Base-by-base conservation (phyloP, 78 protist genomes). In the Dictyostelium discoideum region DNA sequence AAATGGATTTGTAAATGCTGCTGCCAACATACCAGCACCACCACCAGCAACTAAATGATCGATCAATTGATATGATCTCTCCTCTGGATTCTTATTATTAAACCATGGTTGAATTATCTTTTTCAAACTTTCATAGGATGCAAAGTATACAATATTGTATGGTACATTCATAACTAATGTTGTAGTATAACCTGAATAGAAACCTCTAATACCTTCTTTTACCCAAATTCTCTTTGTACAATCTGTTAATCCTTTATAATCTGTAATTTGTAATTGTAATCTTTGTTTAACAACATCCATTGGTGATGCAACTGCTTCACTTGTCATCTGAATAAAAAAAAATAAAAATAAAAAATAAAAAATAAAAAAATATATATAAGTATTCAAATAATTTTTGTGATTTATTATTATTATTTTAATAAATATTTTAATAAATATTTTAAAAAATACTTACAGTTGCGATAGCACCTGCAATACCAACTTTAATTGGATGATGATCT, bases 271-370 rank as follows among this genome's bases (percentile, higher is more conserved):
- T 89, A 96, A 88, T 88, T 96, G 98, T 67, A 93, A 46, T 78
- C 98, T 85, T 79, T 96, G 98, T 82, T 96, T 96, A 13, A 87
- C 86, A 6, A 84, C 95, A 84, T 96, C 98, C 98, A 96, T 96
- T 57, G 98, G 98, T 24, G 95, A 90, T 85, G 92, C 92, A 26
- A 96, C 93, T 87, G 94, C 89, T 44, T 96, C 98, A 83, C 86
- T 83, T 24, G 63, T 69, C 87, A 90, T 88, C 96, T 57, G 63
- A 26, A 5, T 14, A 76, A n/a, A 13, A 76, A 18, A 46, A 8
- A 44, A 42, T 11, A 63, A 67, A 37, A n/a, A n/a, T n/a, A n/a
- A 24, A 65, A 48, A 22, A 39, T 40, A 5, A 48, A 20, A 39
- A 74, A 32, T 32, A 32, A 32, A 32, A 32, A 32, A 32, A 32